Base-by-base conservation (phyloP, 495 filamentous ascomycete genomes). In the Trichocladium antarcticum region DNA sequence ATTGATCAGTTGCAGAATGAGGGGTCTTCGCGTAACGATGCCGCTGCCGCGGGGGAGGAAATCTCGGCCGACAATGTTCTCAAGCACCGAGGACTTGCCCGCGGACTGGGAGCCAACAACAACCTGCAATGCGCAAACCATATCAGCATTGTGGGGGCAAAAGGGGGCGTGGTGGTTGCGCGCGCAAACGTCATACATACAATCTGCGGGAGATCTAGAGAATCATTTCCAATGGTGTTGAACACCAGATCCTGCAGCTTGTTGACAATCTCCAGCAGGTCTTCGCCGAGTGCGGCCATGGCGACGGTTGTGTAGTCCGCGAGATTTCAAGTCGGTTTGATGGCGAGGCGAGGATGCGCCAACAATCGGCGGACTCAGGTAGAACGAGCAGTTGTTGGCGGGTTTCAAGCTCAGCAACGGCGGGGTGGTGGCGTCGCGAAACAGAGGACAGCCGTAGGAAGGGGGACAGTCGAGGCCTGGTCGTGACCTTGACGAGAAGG, bases 161-260 rank as follows among this genome's bases (percentile, higher is more conserved):
- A 36, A 6, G 40, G 6, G 38, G 37, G 36, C 32, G n/a, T 9
- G 12, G 19, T n/a, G 37, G 32, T n/a, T 17, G 38, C 21, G 42
- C 46, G 22, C 24, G 45, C 53, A 32, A 32, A 2, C 7, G 31
- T 32, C 52, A 54, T 70, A 41, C 83, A 65, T 81, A 97, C 92
- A 72, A 99, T 99, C 67, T 99, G 92, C 45, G 92, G 92, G 35
- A 99, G 69, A 69, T 99, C 92, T 46, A 99, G 79, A 31, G 89
- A 96, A 64, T 99, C 92, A 70, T 92, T 95, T 63, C 92, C 93
- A 63, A 98, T 98, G 44, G 93, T 98, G 72, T 98, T 97, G 72
- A 98, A 97, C 49, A 98, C 92, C 60, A 99, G 69, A 68, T 99
- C 92, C 62, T 98, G 93, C 52, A 98, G 76, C 71, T 89, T 90